These are phyloP conservation scores for Phialophora macrospora DNA, from an alignment of 2,329 filamentous ascomycete species.

Conservation along the genomic window DNA sequence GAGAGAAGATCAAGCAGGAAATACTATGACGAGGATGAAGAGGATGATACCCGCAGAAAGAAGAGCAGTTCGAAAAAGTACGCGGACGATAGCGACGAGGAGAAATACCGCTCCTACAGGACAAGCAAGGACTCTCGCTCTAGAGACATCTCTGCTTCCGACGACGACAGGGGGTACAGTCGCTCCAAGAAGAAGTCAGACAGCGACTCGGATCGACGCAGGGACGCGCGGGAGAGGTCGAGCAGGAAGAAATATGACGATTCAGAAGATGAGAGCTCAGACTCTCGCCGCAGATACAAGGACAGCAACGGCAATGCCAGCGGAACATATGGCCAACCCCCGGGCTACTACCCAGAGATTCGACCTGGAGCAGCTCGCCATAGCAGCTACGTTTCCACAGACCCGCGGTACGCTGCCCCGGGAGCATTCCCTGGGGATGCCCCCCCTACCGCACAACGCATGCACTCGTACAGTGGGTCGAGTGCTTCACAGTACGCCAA, in stretches of 20 bases:
- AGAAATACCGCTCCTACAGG: slow-evolving; percentile 29
- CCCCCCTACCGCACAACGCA: slow-evolving; percentile 36
- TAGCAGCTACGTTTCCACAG: slow-evolving; percentile 44
- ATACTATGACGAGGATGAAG: slow-evolving; percentile 43
- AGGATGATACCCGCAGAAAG: slow-evolving; percentile 39
- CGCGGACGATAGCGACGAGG: slow-evolving; percentile 32
- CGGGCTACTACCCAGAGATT: slow-evolving; percentile 19
- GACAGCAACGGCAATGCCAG: slow-evolving; percentile 2
- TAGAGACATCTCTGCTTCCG: slow-evolving; percentile 28
- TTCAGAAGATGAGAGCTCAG: slow-evolving; percentile 29
- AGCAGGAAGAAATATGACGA: slow-evolving; percentile 27
- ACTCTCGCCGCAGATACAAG: slow-evolving; percentile 20
- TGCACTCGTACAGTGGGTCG: slow-evolving; percentile 36
- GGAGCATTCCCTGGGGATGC: slow-evolving; percentile 35
- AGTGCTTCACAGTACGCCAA: slow-evolving; percentile 39
- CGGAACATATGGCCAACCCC: slow-evolving; percentile 17
- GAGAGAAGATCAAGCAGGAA: slow-evolving; percentile 35
- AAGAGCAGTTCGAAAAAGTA: slow-evolving; percentile 41
- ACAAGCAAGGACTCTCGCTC: slow-evolving; percentile 22
- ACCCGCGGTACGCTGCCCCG: slow-evolving; percentile 50
- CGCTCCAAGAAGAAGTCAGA: slow-evolving; percentile 31
- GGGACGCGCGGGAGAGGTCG: slow-evolving; percentile 15
- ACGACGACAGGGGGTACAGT: slow-evolving; percentile 30
- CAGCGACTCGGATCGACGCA: slow-evolving; percentile 31
- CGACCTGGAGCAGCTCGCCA: slow-evolving; percentile 28